Evolutionary conservation across 805 yeast species (phyloP).

Genomic region (Metschnikowia corniflorae): DNA sequence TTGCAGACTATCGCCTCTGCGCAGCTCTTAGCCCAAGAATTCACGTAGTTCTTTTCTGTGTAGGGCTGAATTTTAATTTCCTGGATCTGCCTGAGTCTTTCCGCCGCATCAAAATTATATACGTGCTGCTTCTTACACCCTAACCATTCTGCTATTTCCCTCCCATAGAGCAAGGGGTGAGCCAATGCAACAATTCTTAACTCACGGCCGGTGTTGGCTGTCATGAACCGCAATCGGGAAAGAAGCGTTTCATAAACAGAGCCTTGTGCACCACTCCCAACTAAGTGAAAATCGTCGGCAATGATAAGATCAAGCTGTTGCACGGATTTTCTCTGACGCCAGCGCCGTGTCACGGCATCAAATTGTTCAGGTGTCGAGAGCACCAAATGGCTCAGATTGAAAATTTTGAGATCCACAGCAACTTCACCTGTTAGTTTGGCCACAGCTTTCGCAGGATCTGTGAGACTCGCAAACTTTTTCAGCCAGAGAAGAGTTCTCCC

Average conservation of each 20-base stretch:
- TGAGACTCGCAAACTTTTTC: conserved; percentile 41
- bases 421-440: conserved; percentile 53
- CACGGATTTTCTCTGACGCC: conserved; percentile 75
- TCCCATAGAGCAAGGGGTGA: conserved; percentile 66
- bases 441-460: conserved; percentile 54
- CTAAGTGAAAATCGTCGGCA: conserved; percentile 66
- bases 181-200: conserved; percentile 67
- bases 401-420: conserved; percentile 47
- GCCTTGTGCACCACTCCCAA: conserved; percentile 59
- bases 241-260: conserved; percentile 64
- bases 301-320: conserved; percentile 66
- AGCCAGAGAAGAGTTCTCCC: conserved; percentile 49
- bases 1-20: conserved; percentile 1
- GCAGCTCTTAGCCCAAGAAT: conserved; percentile 3
- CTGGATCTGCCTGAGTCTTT: conserved; percentile 53
- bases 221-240: conserved; percentile 68
- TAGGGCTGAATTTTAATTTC: conserved; percentile 51
- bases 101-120: conserved; percentile 67
- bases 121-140: conserved; percentile 60
- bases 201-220: conserved; percentile 55
- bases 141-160: conserved; percentile 83
- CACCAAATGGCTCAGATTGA: conserved; percentile 62
- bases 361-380: conserved; percentile 79
- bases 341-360: conserved; percentile 67
- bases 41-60: conserved; percentile 2